Evolutionary conservation across 169 alveolate genomes (phyloP), one percentile per base, ranked within the genome.

Genomic region (Neospora caninum): DNA sequence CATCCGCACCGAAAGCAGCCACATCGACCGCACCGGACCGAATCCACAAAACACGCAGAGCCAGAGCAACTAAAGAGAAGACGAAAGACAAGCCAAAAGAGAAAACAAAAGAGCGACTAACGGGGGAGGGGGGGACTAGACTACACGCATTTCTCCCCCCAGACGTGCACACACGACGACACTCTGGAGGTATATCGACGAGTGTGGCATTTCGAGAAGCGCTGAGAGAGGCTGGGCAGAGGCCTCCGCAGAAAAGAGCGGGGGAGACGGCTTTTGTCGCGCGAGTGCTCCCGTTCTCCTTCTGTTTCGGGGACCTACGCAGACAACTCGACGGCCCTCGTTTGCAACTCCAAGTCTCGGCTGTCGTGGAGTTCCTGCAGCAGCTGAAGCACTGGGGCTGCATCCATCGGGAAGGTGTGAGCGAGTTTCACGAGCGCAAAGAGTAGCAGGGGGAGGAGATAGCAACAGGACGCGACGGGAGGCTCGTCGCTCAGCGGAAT

Each of bases 271-370:
- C 22, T 4, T 13, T 7, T 49, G 22, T 49, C 13, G 22, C 58
- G 58, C 58, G 58, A 49, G 58, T 4, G 13, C 22, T 49, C 13
- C 13, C 43, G 18, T n/a, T n/a, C n/a, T 73, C n/a, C 42, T 13
- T n/a, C 25, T n/a, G 41, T n/a, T n/a, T 31, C 84, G n/a, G 43
- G 25, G 18, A 36, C 84, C n/a, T 73, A 73, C 84, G 84, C 84
- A 73, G 84, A 18, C 25, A 73, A 43, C n/a, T 73, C 84, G 84
- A 73, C 84, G 43, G 84, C 84, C 4, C 84, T 22, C 27, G 84
- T 73, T n/a, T 73, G 84, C 84, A 73, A 20, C 84, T 73, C 84
- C 39, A 73, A n/a, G 84, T 73, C 84, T 36, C 42, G 2, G 84
- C 84, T 73, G 84, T 73, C 84, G 25, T 73, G 84, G 49, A 34